phyloP scores from a whole-genome alignment of 2,329 filamentous ascomycete species.

The Bimuria novae-zelandiae region DNA sequence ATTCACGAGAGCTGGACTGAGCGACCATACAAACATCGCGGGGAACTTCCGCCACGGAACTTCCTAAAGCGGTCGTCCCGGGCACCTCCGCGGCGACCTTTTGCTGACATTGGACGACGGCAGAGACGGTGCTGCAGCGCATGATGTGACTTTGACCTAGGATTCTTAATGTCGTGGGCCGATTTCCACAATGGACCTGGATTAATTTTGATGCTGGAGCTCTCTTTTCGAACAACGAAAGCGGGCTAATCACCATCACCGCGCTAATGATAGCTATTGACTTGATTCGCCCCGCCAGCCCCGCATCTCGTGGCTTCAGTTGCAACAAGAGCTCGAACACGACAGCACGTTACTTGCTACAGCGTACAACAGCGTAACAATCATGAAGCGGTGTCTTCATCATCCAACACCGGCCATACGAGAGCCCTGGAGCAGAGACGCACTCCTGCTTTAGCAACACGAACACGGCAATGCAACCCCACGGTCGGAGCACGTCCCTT shows the following conservation, averaged over 20 bases:
- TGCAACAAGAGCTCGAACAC: too few relatives aligned
- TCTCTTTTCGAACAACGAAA: neutral
- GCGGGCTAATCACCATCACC: neutral
- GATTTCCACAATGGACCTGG: too few relatives aligned
- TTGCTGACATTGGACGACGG: conserved; percentile 6
- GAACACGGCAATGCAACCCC: neutral
- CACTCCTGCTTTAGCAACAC: too few relatives aligned
- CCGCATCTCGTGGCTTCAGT: too few relatives aligned
- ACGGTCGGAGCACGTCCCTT: neutral
- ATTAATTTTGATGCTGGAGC: neutral
- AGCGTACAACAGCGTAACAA: too few relatives aligned
- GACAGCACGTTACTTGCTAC: too few relatives aligned
- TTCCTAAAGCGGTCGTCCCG: conserved; percentile 14
- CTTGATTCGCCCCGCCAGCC: neutral
- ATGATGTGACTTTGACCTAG: neutral
- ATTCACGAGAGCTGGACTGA: neutral
- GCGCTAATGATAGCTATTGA: neutral
- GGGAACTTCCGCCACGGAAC: conserved; percentile 11
- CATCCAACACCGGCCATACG: too few relatives aligned
- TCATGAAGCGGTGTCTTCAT: too few relatives aligned
- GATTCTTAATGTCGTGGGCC: too few relatives aligned
- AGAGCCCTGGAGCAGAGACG: too few relatives aligned
- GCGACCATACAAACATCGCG: conserved; percentile 1
- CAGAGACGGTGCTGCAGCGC: neutral
- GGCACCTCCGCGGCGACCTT: conserved; percentile 12